A percentile compares a stretch with the other conserved stretches of the same genome.
phyloP scores from a whole-genome alignment of 768 basidiomycete genomes.

The Xerocomellus chrysenteron region DNA sequence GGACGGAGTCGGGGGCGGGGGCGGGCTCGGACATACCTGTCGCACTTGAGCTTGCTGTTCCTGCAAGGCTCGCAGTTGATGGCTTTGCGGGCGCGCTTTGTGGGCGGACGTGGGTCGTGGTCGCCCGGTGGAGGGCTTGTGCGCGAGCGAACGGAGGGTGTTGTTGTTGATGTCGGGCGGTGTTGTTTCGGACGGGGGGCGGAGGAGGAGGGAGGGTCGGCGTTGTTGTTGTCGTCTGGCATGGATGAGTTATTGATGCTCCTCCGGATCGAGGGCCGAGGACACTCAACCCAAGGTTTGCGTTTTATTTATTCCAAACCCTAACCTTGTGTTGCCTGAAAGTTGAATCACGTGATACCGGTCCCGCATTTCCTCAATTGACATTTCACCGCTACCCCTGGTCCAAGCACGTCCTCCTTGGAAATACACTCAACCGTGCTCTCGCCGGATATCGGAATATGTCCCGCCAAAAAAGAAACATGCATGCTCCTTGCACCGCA shows the following conservation, averaged over 20 bases:
- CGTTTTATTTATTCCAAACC: slow-evolving; percentile 28
- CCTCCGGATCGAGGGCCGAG: slow-evolving; percentile 28
- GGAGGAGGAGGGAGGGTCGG: slow-evolving; percentile 13
- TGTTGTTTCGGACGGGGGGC: slow-evolving; percentile 20
- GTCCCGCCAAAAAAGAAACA: too few species aligned
- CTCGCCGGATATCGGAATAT: too few species aligned
- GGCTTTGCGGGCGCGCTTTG: slow-evolving; percentile 82
- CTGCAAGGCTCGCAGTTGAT: slow-evolving; percentile 90
- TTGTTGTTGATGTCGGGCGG: slow-evolving; percentile 13
- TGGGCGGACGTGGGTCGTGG: slow-evolving; percentile 62
- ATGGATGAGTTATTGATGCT: slow-evolving; percentile 25
- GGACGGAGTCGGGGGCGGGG: neutral
- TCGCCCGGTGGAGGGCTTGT: slow-evolving; percentile 49
- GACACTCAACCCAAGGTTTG: neutral
- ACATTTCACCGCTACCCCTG: neutral
- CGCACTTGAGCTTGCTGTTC: slow-evolving; percentile 86
- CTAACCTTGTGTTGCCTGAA: slow-evolving; percentile 15
- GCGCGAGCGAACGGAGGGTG: slow-evolving; percentile 45
- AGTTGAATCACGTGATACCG: slow-evolving; percentile 20
- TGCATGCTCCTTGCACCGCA: too few species aligned
- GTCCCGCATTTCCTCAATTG: slow-evolving; percentile 4
- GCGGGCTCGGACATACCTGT: slow-evolving; percentile 52
- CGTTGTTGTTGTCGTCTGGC: slow-evolving; percentile 31
- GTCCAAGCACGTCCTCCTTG: too few species aligned
- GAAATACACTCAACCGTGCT: too few species aligned